Conservation (phyloP, 2,329 filamentous ascomycete species). For the Pseudopithomyces maydicus region DNA sequence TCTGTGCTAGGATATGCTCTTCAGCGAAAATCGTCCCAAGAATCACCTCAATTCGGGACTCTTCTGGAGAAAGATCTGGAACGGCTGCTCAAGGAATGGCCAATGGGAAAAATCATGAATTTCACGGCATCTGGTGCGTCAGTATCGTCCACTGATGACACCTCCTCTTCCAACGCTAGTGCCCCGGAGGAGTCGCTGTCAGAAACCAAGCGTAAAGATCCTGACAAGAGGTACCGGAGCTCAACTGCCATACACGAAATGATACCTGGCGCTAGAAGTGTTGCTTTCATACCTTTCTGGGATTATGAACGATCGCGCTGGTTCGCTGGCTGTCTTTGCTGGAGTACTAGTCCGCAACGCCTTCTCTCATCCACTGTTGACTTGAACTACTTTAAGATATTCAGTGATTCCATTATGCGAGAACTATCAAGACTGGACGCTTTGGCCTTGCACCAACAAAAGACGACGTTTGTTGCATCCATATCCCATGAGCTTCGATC, state of each 20-base stretch:
- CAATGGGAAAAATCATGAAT: slow-evolving; percentile 34
- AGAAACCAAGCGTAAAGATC: neutral
- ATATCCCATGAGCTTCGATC: slow-evolving; percentile 54
- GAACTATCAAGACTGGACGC: slow-evolving; percentile 61
- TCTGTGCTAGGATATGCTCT: slow-evolving; percentile 32
- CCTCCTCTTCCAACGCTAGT: slow-evolving; percentile 12
- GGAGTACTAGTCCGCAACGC: slow-evolving; percentile 36
- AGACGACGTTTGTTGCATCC: slow-evolving; percentile 42
- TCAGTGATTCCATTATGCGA: slow-evolving; percentile 59
- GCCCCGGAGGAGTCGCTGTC: neutral
- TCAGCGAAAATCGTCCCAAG: neutral
- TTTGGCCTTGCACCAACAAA: slow-evolving; percentile 44
- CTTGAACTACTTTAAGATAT: slow-evolving; percentile 41
- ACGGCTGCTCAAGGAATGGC: slow-evolving; percentile 27
- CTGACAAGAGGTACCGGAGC: slow-evolving; percentile 31
- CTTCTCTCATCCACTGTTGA: slow-evolving; percentile 36
- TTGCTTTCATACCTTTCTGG: slow-evolving; percentile 47
- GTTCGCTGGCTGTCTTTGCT: slow-evolving; percentile 44
- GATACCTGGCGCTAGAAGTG: slow-evolving; percentile 46
- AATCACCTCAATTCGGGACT: slow-evolving; percentile 5
- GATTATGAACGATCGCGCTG: slow-evolving; percentile 44
- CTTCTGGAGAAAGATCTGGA: slow-evolving; percentile 28
- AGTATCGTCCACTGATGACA: slow-evolving; percentile 27
- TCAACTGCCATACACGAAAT: slow-evolving; percentile 56
- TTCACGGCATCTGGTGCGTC: slow-evolving; percentile 19